Percentiles rank a stretch among this genome's conserved stretches.
phyloP scores from a whole-genome alignment of 306 rosid genomes.

The Quillaja saponaria region DNA sequence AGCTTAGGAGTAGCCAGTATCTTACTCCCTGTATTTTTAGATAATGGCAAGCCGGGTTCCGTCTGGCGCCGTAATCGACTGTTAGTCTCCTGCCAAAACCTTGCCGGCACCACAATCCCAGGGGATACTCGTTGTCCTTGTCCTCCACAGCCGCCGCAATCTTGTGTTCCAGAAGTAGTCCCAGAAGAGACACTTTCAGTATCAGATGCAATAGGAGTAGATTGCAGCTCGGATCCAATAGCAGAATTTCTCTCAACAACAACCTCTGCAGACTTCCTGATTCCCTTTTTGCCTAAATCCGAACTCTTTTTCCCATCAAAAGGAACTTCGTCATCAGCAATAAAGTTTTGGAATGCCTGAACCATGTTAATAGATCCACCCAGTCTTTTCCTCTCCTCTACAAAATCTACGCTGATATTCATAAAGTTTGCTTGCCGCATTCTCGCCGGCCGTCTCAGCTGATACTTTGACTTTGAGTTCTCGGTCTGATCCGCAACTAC shows the following conservation, averaged over 20 bases:
- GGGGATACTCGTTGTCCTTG: slow-evolving; percentile 48
- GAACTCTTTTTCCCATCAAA: slow-evolving; percentile 37
- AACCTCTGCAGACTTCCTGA: slow-evolving; percentile 34
- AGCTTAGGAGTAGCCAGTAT: slow-evolving; percentile 42
- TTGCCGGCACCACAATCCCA: slow-evolving; percentile 59
- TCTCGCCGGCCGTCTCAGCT: slow-evolving; percentile 72
- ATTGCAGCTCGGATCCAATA: slow-evolving; percentile 45
- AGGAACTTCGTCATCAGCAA: slow-evolving; percentile 44
- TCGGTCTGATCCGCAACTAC: slow-evolving; percentile 46
- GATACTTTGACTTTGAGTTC: slow-evolving; percentile 60
- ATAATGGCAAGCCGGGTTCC: slow-evolving; percentile 46
- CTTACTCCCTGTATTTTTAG: slow-evolving; percentile 48
- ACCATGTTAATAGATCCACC: slow-evolving; percentile 55
- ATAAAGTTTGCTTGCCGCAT: slow-evolving; percentile 46
- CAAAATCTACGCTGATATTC: slow-evolving; percentile 59
- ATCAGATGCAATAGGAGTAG: slow-evolving; percentile 56
- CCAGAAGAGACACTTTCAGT: slow-evolving; percentile 76
- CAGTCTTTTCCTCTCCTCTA: slow-evolving; percentile 43
- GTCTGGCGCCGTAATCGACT: slow-evolving; percentile 48
- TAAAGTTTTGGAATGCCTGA: slow-evolving; percentile 57
- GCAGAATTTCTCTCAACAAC: slow-evolving; percentile 39
- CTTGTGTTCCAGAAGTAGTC: slow-evolving; percentile 47
- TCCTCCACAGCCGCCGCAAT: slow-evolving; percentile 28
- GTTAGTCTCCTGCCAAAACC: slow-evolving; percentile 71
- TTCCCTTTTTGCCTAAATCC: slow-evolving; percentile 21